A percentile compares a stretch with the other conserved stretches of the same genome.
phyloP scores from a whole-genome alignment of 176 grass and related monocot species.

The Oryza rufipogon region DNA sequence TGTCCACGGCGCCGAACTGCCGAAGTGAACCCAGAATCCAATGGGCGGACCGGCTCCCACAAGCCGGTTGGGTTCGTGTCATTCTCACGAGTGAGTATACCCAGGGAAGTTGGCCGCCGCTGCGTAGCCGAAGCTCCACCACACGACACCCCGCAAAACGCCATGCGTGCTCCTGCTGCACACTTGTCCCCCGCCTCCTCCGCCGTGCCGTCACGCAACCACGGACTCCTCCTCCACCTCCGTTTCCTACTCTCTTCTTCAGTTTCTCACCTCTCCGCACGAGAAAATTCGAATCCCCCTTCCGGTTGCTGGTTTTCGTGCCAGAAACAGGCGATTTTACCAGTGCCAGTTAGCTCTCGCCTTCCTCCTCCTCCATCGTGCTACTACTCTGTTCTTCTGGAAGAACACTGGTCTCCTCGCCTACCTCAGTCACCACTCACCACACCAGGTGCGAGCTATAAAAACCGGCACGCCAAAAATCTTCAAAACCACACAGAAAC shows the following conservation, averaged over 20 bases:
- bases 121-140: slow-evolving; percentile 43
- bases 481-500: background rate
- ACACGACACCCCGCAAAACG: slow-evolving; percentile 44
- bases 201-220: slow-evolving; percentile 59
- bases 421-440: background rate
- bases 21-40: background rate
- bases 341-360: background rate
- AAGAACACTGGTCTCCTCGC: background rate
- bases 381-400: slow-evolving; percentile 26
- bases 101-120: background rate
- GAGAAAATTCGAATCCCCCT: background rate
- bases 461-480: background rate
- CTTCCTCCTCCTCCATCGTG: slow-evolving; percentile 7
- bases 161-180: background rate
- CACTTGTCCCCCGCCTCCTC: background rate
- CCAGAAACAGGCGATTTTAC: background rate
- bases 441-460: background rate
- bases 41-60: background rate
- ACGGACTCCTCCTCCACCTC: background rate
- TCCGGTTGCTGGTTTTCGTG: background rate
- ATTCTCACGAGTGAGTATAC: background rate
- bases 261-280: background rate
- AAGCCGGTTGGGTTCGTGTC: slow-evolving; percentile 19
- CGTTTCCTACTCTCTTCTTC: background rate
- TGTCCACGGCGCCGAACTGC: background rate